These are phyloP conservation scores for Nakaseomyces bracarensis DNA, from an alignment of 1,139 yeast genomes.

Conservation along the genomic window DNA sequence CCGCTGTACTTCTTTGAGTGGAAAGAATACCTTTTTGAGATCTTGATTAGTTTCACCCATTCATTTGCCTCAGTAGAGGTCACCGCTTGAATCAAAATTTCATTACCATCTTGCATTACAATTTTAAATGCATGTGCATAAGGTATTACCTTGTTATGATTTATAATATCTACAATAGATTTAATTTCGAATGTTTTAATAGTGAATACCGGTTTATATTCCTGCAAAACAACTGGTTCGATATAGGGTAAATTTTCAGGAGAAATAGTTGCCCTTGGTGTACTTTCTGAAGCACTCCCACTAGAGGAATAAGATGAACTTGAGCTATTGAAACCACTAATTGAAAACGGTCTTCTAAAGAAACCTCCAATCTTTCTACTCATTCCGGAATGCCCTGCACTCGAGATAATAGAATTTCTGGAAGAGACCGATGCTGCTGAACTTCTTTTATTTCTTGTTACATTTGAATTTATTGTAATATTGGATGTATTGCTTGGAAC, in stretches of 20 bases:
- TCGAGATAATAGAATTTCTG: slow-evolving; percentile 21
- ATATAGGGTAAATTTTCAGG: slow-evolving; percentile 55
- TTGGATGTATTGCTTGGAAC: slow-evolving; percentile 6
- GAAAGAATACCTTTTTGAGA: slow-evolving; percentile 39
- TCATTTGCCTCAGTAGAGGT: slow-evolving; percentile 58
- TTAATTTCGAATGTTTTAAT: slow-evolving; percentile 53
- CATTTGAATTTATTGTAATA: slow-evolving; percentile 9
- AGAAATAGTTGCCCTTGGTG: slow-evolving; percentile 24
- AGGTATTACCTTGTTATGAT: slow-evolving; percentile 30
- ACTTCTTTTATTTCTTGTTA: slow-evolving; percentile 18
- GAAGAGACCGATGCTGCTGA: slow-evolving; percentile 21
- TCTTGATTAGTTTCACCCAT: slow-evolving; percentile 51
- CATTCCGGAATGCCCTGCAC: slow-evolving; percentile 27
- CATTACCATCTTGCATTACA: slow-evolving; percentile 46
- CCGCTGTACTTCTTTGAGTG: slow-evolving; percentile 35
- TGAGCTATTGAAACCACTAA: slow-evolving; percentile 35
- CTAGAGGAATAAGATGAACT: slow-evolving; percentile 35
- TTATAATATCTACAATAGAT: slow-evolving; percentile 34
- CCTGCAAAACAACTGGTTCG: slow-evolving; percentile 37
- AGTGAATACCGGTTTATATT: slow-evolving; percentile 46
- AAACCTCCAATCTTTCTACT: slow-evolving; percentile 38
- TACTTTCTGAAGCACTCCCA: slow-evolving; percentile 9
- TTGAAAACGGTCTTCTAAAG: slow-evolving; percentile 42
- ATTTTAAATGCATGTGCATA: slow-evolving; percentile 47
- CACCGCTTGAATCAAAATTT: slow-evolving; percentile 61